phyloP scores from a whole-genome alignment of 78 protist genomes.

The Tieghemostelium lacteum region DNA sequence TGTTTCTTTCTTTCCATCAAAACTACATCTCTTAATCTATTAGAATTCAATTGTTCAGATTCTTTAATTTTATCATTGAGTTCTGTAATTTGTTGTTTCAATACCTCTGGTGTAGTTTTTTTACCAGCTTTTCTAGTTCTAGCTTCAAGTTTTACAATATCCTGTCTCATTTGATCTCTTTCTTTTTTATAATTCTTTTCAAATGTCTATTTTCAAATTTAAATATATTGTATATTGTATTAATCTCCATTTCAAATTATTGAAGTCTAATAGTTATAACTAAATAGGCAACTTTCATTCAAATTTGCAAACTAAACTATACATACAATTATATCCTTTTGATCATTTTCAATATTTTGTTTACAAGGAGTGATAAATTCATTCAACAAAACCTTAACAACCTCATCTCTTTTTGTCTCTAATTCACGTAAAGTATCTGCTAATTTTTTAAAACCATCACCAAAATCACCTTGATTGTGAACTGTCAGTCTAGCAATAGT shows the following conservation, averaged over 20 bases:
- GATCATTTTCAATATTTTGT: conserved; percentile 73
- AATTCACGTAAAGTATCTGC: conserved; percentile 59
- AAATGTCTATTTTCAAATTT: conserved; percentile 16
- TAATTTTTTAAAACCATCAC: conserved; percentile 54
- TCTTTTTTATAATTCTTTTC: conserved; percentile 78
- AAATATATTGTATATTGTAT: no score
- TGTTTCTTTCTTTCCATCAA: conserved; percentile 73
- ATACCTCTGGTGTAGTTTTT: conserved; percentile 72
- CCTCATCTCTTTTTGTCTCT: conserved; percentile 68
- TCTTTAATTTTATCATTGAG: conserved; percentile 75
- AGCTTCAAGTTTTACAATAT: conserved; percentile 67
- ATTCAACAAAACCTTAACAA: conserved; percentile 48
- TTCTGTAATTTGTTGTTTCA: conserved; percentile 78
- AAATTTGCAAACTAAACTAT: not conserved
- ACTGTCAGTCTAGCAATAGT: conserved; percentile 61
- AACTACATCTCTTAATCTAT: conserved; percentile 64
- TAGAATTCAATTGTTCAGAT: conserved; percentile 72
- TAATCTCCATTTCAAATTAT: no score
- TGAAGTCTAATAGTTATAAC: no score
- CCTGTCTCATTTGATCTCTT: conserved; percentile 76
- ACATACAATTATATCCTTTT: conserved; percentile 58
- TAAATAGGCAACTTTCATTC: no score
- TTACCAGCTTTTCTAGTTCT: conserved; percentile 79
- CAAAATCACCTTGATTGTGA: conserved; percentile 68
- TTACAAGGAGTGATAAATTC: conserved; percentile 74